Conservation (phyloP, 176 grass and related monocot species). For the Canna indica region DNA sequence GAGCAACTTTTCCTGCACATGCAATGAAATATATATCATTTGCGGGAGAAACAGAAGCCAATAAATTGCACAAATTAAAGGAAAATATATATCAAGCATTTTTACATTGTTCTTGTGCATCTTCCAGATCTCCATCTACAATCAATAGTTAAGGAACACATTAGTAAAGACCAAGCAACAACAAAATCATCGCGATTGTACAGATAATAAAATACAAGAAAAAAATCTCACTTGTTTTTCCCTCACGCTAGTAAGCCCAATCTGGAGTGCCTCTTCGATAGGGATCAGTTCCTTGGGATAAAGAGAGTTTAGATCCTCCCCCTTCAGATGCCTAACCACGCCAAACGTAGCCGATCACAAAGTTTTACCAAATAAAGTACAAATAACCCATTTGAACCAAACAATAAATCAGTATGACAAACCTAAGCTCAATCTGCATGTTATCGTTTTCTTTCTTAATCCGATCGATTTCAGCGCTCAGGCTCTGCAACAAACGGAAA, state of each 20-base stretch:
- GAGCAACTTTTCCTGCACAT: slow-evolving; percentile 52
- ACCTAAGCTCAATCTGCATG: slow-evolving; percentile 97
- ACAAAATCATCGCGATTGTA: background rate
- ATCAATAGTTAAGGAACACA: slow-evolving; percentile 26
- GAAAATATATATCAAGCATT: background rate
- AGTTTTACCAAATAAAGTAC: slow-evolving; percentile 1
- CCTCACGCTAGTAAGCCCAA: slow-evolving; percentile 43
- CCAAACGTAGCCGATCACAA: background rate
- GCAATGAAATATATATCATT: background rate
- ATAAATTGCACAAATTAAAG: slow-evolving; percentile 8
- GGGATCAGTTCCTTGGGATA: slow-evolving; percentile 77
- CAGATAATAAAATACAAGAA: background rate
- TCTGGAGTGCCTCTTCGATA: slow-evolving; percentile 77
- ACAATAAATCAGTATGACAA: slow-evolving; percentile 3
- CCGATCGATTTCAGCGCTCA: slow-evolving; percentile 80
- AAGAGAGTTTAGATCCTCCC: slow-evolving; percentile 88
- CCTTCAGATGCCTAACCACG: slow-evolving; percentile 66
- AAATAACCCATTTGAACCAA: background rate
- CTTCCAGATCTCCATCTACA: slow-evolving; percentile 76
- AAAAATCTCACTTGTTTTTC: slow-evolving; percentile 44
- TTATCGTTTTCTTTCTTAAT: slow-evolving; percentile 96
- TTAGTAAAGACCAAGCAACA: slow-evolving; percentile 7
- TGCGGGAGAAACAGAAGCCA: background rate
- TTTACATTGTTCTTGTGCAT: slow-evolving; percentile 52
- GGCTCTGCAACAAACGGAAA: slow-evolving; percentile 43